Base-by-base conservation (phyloP, 495 filamentous ascomycete species). In the Lophiotrema nucula region DNA sequence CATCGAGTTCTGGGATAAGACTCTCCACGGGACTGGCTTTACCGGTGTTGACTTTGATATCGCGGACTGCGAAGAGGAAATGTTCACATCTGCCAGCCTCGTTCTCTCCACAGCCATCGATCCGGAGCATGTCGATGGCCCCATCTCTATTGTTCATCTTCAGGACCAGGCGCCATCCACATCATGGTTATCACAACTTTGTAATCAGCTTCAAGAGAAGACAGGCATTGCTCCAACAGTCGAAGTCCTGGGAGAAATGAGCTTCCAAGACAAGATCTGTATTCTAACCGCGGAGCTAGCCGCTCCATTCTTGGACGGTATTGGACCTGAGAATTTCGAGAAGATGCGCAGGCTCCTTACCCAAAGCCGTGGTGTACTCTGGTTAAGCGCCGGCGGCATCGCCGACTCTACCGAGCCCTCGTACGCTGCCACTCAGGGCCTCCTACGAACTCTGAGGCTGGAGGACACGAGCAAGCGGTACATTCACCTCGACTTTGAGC, bases 11-110 rank as follows among this genome's bases (percentile, higher is more conserved):
- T 57, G 54, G 54, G 24, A 27, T 2, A 21, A n/a, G 26, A 31
- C 31, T 2, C 28, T 57, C 6, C 11, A 28, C 4, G 18, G 35
- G 11, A 42, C 16, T 27, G 45, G 45, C 4, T 57, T 57, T 18
- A 50, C 16, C 16, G 54, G 45, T 16, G 3, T 26, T 2, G 44
- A 57, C 15, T 4, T 49, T 42, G 31, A 31, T 18, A 24, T 49
- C 3, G 18, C 16, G 6, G 54, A 57, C 26, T 49, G 42, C 42
- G 37, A 41, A 22, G 33, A 37, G 28, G 52, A 55, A 8, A 27
- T 33, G 18, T 11, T 8, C 5, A 6, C n/a, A 5, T 44, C 22
- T 16, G 19, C 19, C 23, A 46, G n/a, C 16, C 23, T 15, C 24
- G 41, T 47, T 12, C 31, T 35, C 23, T 19, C 28, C 15, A 23